A percentile compares a stretch with the other conserved stretches of the same genome.
These are phyloP conservation scores for Potentilla sterilis DNA, from an alignment of 306 rosid genomes.

Conservation along the genomic window DNA sequence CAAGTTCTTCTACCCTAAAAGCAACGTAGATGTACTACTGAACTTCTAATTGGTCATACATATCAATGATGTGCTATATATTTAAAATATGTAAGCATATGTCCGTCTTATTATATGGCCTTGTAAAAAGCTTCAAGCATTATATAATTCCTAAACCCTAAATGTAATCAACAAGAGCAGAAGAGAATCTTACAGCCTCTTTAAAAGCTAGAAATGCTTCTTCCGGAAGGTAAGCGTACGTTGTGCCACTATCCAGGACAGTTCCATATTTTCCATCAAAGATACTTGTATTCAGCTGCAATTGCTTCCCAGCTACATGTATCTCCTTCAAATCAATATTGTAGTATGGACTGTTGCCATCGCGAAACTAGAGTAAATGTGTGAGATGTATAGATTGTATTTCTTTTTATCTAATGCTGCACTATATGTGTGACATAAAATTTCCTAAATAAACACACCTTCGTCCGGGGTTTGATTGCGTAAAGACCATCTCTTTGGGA, in stretches of 20 bases:
- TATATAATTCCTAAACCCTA: constrained; percentile 12
- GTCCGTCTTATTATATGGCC: neutral
- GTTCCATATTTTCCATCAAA: constrained; percentile 86
- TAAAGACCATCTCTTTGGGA: constrained; percentile 72
- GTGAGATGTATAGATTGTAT: constrained; percentile 76
- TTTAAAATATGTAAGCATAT: neutral
- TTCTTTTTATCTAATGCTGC: constrained; percentile 39
- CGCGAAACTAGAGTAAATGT: constrained; percentile 99
- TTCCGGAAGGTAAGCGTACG: constrained; percentile 88
- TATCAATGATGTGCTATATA: neutral
- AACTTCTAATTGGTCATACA: neutral
- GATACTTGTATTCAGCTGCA: constrained; percentile 57
- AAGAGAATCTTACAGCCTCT: constrained; percentile 66
- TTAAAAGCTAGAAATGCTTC: constrained; percentile 71
- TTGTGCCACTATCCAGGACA: constrained; percentile 94
- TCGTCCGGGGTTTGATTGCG: constrained; percentile 65
- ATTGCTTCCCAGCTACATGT: constrained; percentile 77
- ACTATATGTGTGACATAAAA: constrained; percentile 29
- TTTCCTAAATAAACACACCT: constrained; percentile 57
- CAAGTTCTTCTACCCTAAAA: neutral
- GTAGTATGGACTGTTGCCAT: constrained; percentile 99
- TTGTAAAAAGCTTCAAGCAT: constrained; percentile 15
- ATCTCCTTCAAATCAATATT: constrained; percentile 91
- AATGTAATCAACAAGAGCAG: neutral
- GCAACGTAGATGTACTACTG: neutral